phyloP scores from a whole-genome alignment of 148 eudicot genomes.

The Rhododendron ovatum region DNA sequence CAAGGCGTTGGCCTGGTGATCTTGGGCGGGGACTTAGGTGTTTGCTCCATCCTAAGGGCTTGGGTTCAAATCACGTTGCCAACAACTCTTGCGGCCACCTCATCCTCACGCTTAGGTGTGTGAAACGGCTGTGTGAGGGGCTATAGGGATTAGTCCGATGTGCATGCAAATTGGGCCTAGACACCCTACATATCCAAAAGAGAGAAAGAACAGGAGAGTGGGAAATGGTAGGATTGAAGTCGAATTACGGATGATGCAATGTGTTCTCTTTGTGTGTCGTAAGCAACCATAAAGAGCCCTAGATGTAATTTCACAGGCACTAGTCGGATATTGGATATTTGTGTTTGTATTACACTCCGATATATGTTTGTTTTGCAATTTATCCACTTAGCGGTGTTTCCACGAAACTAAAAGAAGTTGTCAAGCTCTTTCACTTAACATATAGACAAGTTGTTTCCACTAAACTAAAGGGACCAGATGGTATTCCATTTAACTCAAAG shows the following conservation, averaged over 20 bases:
- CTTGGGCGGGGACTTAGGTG: background rate
- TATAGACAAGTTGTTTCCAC: background rate
- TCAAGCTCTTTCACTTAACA: background rate
- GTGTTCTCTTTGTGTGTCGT: background rate
- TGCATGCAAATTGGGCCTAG: too few relatives aligned
- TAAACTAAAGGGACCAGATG: background rate
- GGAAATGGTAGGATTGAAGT: background rate
- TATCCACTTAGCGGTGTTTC: background rate
- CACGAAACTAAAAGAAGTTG: background rate
- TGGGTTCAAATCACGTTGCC: too few relatives aligned
- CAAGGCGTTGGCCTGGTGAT: background rate
- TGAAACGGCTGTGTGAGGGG: too few relatives aligned
- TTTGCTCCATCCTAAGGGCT: too few relatives aligned
- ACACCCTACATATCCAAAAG: too few relatives aligned
- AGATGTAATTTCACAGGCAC: background rate
- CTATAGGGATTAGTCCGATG: too few relatives aligned
- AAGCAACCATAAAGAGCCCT: background rate
- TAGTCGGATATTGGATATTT: background rate
- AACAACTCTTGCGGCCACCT: too few relatives aligned
- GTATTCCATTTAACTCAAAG: background rate
- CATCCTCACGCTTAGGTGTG: too few relatives aligned
- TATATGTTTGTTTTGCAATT: background rate
- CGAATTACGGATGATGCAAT: background rate
- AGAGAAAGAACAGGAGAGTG: too few relatives aligned
- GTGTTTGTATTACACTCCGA: background rate